Percentiles rank a stretch among this genome's conserved stretches.
Conservation (phyloP, 805 yeast genomes). For the Cyberlindnera xylosilytica region DNA sequence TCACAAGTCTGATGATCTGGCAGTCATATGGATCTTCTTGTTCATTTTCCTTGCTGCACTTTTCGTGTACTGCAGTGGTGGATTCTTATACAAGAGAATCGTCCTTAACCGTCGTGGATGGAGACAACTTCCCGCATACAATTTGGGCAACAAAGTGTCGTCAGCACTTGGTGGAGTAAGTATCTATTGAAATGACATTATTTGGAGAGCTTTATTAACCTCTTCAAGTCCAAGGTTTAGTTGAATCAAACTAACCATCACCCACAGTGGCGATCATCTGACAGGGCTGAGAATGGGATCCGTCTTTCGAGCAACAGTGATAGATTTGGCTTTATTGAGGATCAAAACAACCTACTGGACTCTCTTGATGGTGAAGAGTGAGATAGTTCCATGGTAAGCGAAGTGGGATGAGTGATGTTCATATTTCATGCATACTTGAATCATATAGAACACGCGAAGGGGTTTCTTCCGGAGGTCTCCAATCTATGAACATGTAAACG, state of each 20-base stretch:
- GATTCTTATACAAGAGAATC: constrained; percentile 34
- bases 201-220: constrained; percentile 15
- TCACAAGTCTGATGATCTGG: constrained; percentile 58
- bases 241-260: constrained; percentile 1
- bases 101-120: constrained; percentile 36
- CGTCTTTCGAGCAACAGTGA: constrained; percentile 26
- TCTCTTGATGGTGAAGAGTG: constrained; percentile 32
- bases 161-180: constrained; percentile 28
- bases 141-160: constrained; percentile 24
- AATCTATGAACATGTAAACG: too few relatives aligned
- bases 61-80: constrained; percentile 42
- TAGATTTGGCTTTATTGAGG: constrained; percentile 36
- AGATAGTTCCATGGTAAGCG: background rate
- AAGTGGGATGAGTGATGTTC: too few relatives aligned
- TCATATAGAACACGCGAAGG: too few relatives aligned
- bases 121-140: constrained; percentile 32
- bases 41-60: constrained; percentile 44
- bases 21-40: constrained; percentile 62
- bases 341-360: constrained; percentile 39
- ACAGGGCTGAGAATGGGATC: constrained; percentile 13
- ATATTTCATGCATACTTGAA: too few relatives aligned
- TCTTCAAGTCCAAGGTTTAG: constrained; percentile 10
- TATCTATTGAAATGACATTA: constrained; percentile 4
- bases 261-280: constrained; percentile 14
- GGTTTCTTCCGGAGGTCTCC: too few relatives aligned